Base-by-base conservation (phyloP, 1,284 basidiomycete species). In the Gomphus bonarii region DNA sequence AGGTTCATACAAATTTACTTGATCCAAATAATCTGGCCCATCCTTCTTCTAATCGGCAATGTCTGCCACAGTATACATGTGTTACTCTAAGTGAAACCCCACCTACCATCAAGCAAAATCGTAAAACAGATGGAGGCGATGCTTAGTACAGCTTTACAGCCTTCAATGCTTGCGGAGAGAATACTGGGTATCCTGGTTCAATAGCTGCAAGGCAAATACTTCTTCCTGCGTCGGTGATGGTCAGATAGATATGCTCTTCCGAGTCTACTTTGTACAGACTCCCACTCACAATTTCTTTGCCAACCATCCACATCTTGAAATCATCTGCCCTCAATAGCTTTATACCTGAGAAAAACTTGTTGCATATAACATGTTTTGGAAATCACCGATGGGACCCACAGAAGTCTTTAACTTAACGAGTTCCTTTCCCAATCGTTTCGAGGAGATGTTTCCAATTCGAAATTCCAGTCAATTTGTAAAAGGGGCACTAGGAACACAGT, bases 121-220 rank as follows among this genome's bases (percentile, higher is more conserved):
- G 88, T 91, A 43, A 91, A 79, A 65, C 88, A 90, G 43, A 91
- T 80, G 3, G 87, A 77, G 40, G 83, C 73, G 30, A 89, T 86
- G 61, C 84, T 88, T 60, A 91, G 70, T 22, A 91, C 88, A n/a
- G n/a, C n/a, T n/a, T n/a, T n/a, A n/a, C n/a, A n/a, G n/a, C n/a
- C n/a, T n/a, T n/a, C n/a, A n/a, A n/a, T 18, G 91, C 88, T 14
- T 86, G 85, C n/a, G 88, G 88, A 1, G 88, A 80, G 4, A 85
- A 84, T 65, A 91, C 90, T 2, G 88, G 88, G 68, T 90, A 90
- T 63, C 78, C 76, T 3, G 73, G 43, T 63, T 90, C 86, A 65
- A 91, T 91, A 62, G 81, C 72, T 82, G 83, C 40, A 91, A 74
- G 57, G 79, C 83, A 68, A 88, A 84, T 54, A 76, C 78, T 70